Evolutionary conservation across 2,329 filamentous ascomycete genomes (phyloP), one percentile per base, ranked within the genome.

Genomic region (Saccharata proteae): DNA sequence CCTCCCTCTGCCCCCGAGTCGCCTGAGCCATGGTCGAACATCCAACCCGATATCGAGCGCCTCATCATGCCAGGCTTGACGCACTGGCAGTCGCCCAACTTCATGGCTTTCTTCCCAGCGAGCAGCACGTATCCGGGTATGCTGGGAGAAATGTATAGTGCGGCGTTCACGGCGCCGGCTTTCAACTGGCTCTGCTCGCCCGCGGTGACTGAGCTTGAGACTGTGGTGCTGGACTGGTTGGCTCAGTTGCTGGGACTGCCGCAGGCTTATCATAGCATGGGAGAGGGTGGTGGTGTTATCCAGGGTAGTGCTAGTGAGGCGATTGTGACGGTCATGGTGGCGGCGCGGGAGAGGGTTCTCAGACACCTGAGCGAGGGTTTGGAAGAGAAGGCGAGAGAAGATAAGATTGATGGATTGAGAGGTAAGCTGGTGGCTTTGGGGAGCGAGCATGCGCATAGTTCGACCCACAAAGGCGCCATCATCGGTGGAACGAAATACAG

Each of bases 141-240:
- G 54, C 69, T 96, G 8, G 88, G 84, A 13, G 88, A 96, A 59
- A 76, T 96, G 63, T 96, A 93, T 64, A 83, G 76, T 25, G 77
- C 82, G 4, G 80, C 84, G 5, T 86, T 94, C 58, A 90, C 77
- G 9, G 82, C 82, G 11, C 84, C 88, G 1, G 84, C 84, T 22
- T 96, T 96, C 67, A 96, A 96, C 59, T 96, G 88, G 88, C 76
- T 94, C 41, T 94, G 88, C 59, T 85, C 78, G 5, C 88, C 88
- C 1, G 85, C 81, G 5, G 78, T 90, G 12, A 96, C 88, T 0
- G 88, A 96, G 60, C 69, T 96, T 28, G 88, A 96, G 64, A 93
- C 86, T 0, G 69, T 94, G 15, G 79, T 93, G 25, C 69, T 94
- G 53, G 88, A 96, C 57, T 96, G 88, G 86, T 62, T 94, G 3